A percentile compares a stretch with the other conserved stretches of the same genome.
phyloP scores from a whole-genome alignment of 768 basidiomycete species.

The Calocybe cyanea region DNA sequence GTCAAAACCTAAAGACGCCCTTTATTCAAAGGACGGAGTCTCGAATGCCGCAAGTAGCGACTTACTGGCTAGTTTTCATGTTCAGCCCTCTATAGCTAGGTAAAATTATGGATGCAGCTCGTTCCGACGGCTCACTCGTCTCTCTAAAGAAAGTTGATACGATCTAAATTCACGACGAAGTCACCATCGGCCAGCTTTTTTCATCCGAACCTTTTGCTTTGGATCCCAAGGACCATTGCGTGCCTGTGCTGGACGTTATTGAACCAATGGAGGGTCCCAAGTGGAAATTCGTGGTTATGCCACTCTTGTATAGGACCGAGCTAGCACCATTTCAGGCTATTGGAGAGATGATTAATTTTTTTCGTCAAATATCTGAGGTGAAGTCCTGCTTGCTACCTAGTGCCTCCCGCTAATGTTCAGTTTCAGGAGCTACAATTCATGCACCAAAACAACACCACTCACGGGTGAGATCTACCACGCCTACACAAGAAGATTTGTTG shows the following conservation, averaged over 20 bases:
- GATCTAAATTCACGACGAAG: constrained; percentile 20
- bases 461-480: constrained; percentile 31
- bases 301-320: constrained; percentile 15
- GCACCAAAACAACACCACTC: constrained; percentile 27
- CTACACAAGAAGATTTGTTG: not conserved
- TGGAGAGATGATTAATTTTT: not conserved
- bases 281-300: constrained; percentile 22
- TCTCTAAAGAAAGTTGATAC: constrained; percentile 21
- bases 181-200: constrained; percentile 22
- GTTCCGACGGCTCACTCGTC: constrained; percentile 23
- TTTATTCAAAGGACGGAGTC: not conserved
- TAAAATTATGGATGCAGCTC: constrained; percentile 18
- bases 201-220: constrained; percentile 6
- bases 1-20: not conserved
- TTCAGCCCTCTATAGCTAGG: constrained; percentile 12
- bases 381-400: not conserved
- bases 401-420: too few relatives aligned
- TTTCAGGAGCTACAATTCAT: constrained; percentile 29
- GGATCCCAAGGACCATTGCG: constrained; percentile 27
- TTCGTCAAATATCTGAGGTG: not conserved
- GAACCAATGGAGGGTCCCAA: constrained; percentile 9
- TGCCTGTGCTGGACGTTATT: constrained; percentile 19
- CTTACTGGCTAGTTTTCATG: not conserved
- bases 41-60: not conserved
- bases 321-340: constrained; percentile 18